A percentile compares a stretch with the other conserved stretches of the same genome.
These are phyloP conservation scores for Myotisia sp. DNA, from an alignment of 2,329 filamentous ascomycete genomes.

Conservation along the genomic window DNA sequence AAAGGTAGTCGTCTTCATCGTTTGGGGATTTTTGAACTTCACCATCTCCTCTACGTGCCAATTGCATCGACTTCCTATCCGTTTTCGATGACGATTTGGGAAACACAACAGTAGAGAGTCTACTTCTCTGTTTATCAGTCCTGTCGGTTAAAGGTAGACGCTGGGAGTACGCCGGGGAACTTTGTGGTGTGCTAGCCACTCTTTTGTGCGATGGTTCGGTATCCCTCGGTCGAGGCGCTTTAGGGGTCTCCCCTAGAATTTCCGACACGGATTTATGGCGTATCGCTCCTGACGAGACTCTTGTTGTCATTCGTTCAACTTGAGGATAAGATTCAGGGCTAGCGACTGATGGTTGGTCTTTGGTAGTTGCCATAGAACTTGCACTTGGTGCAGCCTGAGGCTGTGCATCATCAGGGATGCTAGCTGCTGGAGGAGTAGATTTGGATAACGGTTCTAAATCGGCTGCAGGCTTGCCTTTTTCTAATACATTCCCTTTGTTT, in stretches of 20 bases:
- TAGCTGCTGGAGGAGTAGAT: too few relatives aligned
- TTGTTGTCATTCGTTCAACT: slow-evolving; percentile 49
- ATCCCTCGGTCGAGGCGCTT: slow-evolving; percentile 19
- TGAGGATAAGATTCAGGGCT: slow-evolving; percentile 21
- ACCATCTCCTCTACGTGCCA: slow-evolving; percentile 34
- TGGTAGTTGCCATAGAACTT: too few relatives aligned
- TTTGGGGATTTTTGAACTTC: slow-evolving; percentile 16
- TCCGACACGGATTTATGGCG: slow-evolving; percentile 60
- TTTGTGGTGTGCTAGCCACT: slow-evolving; percentile 18
- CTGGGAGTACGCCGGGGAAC: slow-evolving; percentile 18
- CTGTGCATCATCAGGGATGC: too few relatives aligned
- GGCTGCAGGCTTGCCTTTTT: too few relatives aligned
- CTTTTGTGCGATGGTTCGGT: slow-evolving; percentile 17
- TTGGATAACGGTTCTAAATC: too few relatives aligned
- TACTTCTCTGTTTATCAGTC: slow-evolving; percentile 45
- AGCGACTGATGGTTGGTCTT: too few relatives aligned
- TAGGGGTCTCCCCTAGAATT: slow-evolving; percentile 48
- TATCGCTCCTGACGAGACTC: slow-evolving; percentile 56
- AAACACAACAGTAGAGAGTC: slow-evolving; percentile 63
- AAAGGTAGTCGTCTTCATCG: slow-evolving; percentile 45
- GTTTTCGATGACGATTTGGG: slow-evolving; percentile 44
- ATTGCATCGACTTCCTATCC: slow-evolving; percentile 27
- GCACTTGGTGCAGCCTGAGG: too few relatives aligned
- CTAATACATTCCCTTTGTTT: too few relatives aligned
- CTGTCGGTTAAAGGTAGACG: slow-evolving; percentile 20